These are phyloP conservation scores for Phaeosphaeria sp. DNA, from an alignment of 2,329 filamentous ascomycete species.

Conservation along the genomic window DNA sequence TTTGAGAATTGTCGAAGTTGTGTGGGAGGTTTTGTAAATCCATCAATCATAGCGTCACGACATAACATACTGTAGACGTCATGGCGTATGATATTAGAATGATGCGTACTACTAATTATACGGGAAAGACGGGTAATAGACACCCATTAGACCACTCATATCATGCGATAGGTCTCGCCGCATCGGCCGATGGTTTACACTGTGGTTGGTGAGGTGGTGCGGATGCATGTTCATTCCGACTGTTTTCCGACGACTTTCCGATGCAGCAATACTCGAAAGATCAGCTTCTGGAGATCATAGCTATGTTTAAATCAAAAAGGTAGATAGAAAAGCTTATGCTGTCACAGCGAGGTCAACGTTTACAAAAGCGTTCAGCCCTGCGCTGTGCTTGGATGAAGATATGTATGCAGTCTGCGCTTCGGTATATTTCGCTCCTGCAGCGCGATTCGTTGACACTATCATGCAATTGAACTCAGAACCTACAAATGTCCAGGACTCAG, in stretches of 20 bases:
- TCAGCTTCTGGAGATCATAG: too few relatives aligned
- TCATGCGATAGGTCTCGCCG: not conserved
- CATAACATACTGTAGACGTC: conserved; percentile 23
- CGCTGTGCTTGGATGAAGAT: too few relatives aligned
- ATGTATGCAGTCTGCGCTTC: too few relatives aligned
- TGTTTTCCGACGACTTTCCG: not conserved
- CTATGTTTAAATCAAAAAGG: too few relatives aligned
- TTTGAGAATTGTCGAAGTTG: not conserved
- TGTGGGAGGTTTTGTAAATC: not conserved
- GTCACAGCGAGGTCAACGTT: too few relatives aligned
- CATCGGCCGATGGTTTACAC: not conserved
- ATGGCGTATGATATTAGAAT: conserved; percentile 7
- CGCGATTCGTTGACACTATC: too few relatives aligned
- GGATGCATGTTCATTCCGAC: not conserved
- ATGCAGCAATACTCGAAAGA: too few relatives aligned
- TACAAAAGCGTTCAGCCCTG: too few relatives aligned
- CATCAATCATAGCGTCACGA: conserved; percentile 16
- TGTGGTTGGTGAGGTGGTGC: not conserved
- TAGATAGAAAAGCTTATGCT: too few relatives aligned
- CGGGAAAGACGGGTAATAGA: not conserved
- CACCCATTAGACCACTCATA: not conserved
- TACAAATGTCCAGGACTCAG: too few relatives aligned
- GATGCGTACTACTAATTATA: not conserved
- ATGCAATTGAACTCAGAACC: too few relatives aligned
- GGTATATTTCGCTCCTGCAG: too few relatives aligned